Evolutionary conservation across 2,329 filamentous ascomycete genomes (phyloP), one percentile per base, ranked within the genome.

Genomic region (Fusarium dimerum): DNA sequence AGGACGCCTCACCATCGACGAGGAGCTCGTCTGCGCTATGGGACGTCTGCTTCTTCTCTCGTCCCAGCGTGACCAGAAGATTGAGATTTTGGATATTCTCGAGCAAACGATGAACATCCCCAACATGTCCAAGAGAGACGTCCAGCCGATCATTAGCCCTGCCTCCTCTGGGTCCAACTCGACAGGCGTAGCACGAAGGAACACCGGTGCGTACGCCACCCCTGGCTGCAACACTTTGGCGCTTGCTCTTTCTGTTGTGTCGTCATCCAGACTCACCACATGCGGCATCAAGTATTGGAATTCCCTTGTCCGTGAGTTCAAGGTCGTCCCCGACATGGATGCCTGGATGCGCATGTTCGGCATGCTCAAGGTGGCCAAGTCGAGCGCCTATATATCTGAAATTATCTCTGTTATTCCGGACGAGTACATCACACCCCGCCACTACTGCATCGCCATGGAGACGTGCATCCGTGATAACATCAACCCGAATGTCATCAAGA

Each of bases 41-140:
- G 91, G 87, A 6, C 80, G 86, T 36, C 62, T 96, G 3, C 76
- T 97, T n/a, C 73, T 92, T 18, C 74, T 87, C 45, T 85, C 88
- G 15, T 74, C 79, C 11, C 76, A 81, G 16, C 60, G 55, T 12
- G 71, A 77, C 45, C 86, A 94, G 61, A 86, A 81, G 70, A 83
- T 88, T 56, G 84, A 90, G 62, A 77, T 96, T 2, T 79, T 96
- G 18, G 82, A 83, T 39, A 76, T 97, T 17, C 72, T 95, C n/a
- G 81, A 91, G 60, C 87, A 96, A 71, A 89, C 91, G 1, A 92
- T 93, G 84, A 81, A 84, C 43, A 81, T 96, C 40, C 83, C 87
- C 34, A 82, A 84, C 47, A 66, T 75, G 59, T 77, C 70, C 61
- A 77, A 60, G 64, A 13, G 43, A 11, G 50, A 60, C 13, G 38